Percentiles rank a stretch among this genome's conserved stretches.
Evolutionary conservation across 495 filamentous ascomycete species (phyloP).

Genomic region (Xylaria acuta): DNA sequence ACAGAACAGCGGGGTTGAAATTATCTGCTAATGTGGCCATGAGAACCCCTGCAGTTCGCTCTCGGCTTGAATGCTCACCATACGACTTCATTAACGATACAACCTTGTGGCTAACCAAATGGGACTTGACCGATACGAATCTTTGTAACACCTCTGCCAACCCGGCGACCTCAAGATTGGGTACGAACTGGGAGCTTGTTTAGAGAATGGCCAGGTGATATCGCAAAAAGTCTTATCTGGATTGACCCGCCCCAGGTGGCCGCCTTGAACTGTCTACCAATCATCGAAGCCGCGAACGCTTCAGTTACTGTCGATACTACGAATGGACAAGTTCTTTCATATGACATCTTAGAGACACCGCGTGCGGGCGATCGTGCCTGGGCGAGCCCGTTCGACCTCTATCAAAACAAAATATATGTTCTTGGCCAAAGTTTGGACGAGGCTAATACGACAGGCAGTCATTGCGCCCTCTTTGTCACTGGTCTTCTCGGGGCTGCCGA

Average conservation of each 20-base stretch:
- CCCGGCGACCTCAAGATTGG: background rate
- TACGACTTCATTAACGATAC: constrained; percentile 29
- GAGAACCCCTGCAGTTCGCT: constrained; percentile 38
- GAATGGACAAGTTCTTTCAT: background rate
- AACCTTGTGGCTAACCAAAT: constrained; percentile 36
- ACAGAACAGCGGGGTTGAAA: too few relatives aligned
- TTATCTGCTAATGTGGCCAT: constrained; percentile 36
- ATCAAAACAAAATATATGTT: background rate
- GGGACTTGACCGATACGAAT: constrained; percentile 27
- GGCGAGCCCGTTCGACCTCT: background rate
- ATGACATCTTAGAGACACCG: background rate
- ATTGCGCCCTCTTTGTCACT: background rate
- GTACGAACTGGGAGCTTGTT: background rate
- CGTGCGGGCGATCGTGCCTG: background rate
- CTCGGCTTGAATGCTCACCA: constrained; percentile 42
- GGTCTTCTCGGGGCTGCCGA: background rate
- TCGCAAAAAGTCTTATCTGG: constrained; percentile 33
- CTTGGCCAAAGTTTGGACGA: background rate
- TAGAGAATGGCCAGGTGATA: background rate
- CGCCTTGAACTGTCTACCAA: constrained; percentile 40
- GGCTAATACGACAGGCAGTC: background rate
- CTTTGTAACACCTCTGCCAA: background rate
- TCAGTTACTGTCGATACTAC: constrained; percentile 33
- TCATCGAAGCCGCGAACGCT: constrained; percentile 40
- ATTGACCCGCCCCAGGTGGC: constrained; percentile 18